Evolutionary conservation across 1,284 basidiomycete species (phyloP), one percentile per base, ranked within the genome.

Genomic region (Schizophyllum commune): DNA sequence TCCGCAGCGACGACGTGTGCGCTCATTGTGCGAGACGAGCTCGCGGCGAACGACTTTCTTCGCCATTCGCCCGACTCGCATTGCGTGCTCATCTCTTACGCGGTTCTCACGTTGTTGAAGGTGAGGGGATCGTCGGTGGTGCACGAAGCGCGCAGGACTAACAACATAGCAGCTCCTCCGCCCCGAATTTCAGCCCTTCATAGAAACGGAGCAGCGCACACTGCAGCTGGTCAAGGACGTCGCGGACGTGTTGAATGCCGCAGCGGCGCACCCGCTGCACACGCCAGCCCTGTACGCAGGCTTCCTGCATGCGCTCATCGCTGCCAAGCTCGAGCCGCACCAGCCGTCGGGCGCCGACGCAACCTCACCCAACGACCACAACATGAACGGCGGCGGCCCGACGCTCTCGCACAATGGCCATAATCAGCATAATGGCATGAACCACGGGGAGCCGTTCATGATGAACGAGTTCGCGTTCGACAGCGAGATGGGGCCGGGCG

Each of bases 21-120:
- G 8, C 76, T 75, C n/a, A 70, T 91, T 33, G 81, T 91, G n/a
- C 80, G 85, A 13, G 92, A 95, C 65, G 80, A 89, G 64, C 80
- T 95, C 34, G 86, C 84, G 1, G 89, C 91, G 1, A 79, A 78
- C 52, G 92, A 89, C 1, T 91, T 83, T 69, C 77, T 98, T 71
- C 86, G 84, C 63, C 96, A 94, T 72, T 85, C 92, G 0, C 91
- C 94, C 0, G 96, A 98, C 72, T 92, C 92, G 7, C 91, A 94
- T 69, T 96, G 93, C 69, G 92, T 98, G 22, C 91, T 93, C 78
- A 86, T 86, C 59, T 92, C 91, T 11, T 98, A 97, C 74, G 88
- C 92, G 17, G 86, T 95, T 13, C 76, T 96, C 61, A 95, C 89
- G 67, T 76, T 96, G 62, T 77, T 96, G 62, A 96, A 96, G 85